These are phyloP conservation scores for Camellia lanceoleosa DNA, from an alignment of 148 eudicot genomes.

Conservation along the genomic window DNA sequence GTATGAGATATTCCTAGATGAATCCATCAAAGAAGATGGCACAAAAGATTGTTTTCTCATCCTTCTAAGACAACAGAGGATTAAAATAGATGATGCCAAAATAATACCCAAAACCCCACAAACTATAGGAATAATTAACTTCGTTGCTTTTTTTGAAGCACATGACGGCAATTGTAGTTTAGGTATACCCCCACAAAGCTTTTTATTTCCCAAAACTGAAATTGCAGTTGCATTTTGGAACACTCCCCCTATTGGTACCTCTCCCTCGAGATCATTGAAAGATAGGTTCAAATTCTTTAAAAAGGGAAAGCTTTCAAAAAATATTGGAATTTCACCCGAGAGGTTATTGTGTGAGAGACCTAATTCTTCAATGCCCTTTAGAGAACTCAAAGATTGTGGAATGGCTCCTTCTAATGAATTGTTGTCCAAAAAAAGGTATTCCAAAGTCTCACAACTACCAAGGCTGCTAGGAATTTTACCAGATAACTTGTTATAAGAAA, in stretches of 20 bases:
- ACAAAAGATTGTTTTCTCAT: not conserved
- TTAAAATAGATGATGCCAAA: not conserved
- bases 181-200: constrained; percentile 39
- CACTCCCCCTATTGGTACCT: constrained; percentile 34
- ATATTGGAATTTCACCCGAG: constrained; percentile 35
- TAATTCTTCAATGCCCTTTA: constrained; percentile 25
- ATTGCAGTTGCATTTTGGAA: constrained; percentile 31
- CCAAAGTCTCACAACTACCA: constrained; percentile 20
- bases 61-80: not conserved
- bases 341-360: constrained; percentile 45
- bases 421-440: constrained; percentile 10
- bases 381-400: constrained; percentile 21
- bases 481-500: constrained; percentile 31
- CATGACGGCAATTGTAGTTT: constrained; percentile 33
- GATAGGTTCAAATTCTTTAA: constrained; percentile 27
- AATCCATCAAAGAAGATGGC: not conserved
- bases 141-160: not conserved
- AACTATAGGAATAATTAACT: not conserved
- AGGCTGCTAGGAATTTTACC: constrained; percentile 34
- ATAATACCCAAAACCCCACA: constrained; percentile 2
- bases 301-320: constrained; percentile 15
- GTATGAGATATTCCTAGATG: constrained; percentile 16
- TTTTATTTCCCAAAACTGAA: constrained; percentile 26
- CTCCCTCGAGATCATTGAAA: constrained; percentile 36
- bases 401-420: constrained; percentile 31